Conservation (phyloP, 2,329 filamentous ascomycete genomes). For the Apiospora malaysiana region DNA sequence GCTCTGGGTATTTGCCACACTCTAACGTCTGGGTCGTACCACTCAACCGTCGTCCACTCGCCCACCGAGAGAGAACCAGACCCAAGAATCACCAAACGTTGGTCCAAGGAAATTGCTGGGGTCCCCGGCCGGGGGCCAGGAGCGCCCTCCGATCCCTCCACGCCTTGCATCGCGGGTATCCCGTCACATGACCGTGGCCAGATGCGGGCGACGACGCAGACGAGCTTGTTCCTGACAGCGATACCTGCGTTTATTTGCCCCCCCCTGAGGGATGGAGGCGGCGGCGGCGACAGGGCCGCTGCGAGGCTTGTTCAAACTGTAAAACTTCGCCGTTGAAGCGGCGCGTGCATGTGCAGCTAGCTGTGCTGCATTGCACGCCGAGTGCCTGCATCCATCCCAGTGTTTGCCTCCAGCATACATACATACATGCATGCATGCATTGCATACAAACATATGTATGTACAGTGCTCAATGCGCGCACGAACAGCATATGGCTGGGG, state of each 20-base stretch:
- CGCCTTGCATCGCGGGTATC: neutral
- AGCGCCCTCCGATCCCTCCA: neutral
- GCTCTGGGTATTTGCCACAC: no score
- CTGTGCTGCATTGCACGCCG: no score
- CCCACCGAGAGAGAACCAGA: no score
- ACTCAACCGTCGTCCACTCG: neutral
- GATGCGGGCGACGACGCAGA: neutral
- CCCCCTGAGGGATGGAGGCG: no score
- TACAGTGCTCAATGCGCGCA: neutral
- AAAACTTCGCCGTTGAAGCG: no score
- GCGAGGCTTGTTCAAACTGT: no score
- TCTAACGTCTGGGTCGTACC: neutral
- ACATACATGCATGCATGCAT: neutral
- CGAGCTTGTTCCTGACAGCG: neutral
- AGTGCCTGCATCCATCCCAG: no score
- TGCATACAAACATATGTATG: neutral
- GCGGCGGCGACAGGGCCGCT: no score
- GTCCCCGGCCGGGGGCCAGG: neutral
- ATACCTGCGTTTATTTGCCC: no score
- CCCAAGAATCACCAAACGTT: no score
- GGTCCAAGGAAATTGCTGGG: neutral
- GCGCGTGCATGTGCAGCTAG: no score
- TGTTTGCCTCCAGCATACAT: no score
- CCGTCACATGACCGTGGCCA: neutral
- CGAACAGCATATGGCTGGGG: neutral